Percentiles rank a stretch among this genome's conserved stretches.
Evolutionary conservation across 306 rosid species (phyloP).

Genomic region (Rosa multiflora): DNA sequence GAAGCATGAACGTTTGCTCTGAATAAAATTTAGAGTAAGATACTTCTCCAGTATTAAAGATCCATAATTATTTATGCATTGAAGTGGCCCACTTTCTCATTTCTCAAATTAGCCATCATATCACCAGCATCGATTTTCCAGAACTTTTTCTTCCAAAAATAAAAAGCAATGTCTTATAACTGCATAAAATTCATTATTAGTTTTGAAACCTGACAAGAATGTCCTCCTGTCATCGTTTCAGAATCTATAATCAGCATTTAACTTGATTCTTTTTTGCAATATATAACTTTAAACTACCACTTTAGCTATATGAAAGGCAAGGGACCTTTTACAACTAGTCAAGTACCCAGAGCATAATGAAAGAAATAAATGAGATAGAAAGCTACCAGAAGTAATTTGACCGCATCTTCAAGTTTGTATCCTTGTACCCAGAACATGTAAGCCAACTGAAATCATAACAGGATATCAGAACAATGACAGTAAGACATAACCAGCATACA

Average conservation of each 20-base stretch:
- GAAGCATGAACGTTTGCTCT: slow-evolving; percentile 83
- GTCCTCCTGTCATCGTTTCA: neutral
- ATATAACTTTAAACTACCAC: neutral
- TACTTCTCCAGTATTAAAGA: slow-evolving; percentile 7
- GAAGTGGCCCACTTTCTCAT: neutral
- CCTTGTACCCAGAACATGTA: slow-evolving; percentile 94
- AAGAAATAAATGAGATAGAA: slow-evolving; percentile 14
- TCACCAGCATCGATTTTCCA: neutral
- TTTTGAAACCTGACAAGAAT: neutral
- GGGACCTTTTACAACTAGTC: neutral
- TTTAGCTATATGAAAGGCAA: neutral
- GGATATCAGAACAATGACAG: slow-evolving; percentile 28
- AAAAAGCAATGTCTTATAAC: neutral
- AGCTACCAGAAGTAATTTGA: slow-evolving; percentile 67
- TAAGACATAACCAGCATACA: slow-evolving; percentile 14
- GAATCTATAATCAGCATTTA: neutral
- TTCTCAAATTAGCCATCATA: neutral
- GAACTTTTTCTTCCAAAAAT: neutral
- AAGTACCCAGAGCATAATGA: slow-evolving; percentile 19
- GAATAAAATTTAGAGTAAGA: slow-evolving; percentile 31
- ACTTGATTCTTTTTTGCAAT: neutral
- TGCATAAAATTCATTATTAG: slow-evolving; percentile 1
- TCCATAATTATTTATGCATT: neutral
- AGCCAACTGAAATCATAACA: slow-evolving; percentile 68
- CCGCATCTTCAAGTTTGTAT: slow-evolving; percentile 64